phyloP scores from a whole-genome alignment of 176 grass and related monocot genomes.

The Bonia amplexicaulis region DNA sequence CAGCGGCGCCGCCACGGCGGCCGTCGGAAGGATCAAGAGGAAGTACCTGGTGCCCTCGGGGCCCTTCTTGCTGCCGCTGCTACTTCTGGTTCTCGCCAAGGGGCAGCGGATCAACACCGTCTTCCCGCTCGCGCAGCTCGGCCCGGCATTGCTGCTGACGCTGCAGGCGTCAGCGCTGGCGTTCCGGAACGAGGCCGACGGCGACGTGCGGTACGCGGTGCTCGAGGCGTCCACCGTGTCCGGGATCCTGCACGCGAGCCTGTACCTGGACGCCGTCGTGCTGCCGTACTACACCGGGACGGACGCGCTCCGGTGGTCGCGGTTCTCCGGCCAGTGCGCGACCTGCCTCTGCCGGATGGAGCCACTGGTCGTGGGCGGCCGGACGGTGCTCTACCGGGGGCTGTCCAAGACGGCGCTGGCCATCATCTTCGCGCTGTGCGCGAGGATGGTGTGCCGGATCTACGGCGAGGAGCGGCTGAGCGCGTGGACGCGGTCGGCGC shows the following conservation, averaged over 20 bases:
- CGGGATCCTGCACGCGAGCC: constrained; percentile 83
- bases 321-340: constrained; percentile 74
- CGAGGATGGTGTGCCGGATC: constrained; percentile 88
- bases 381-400: constrained; percentile 48
- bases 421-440: constrained; percentile 73
- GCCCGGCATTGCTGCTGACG: constrained; percentile 61
- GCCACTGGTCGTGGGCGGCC: constrained; percentile 62
- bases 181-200: constrained; percentile 57
- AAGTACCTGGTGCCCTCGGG: constrained; percentile 85
- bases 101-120: constrained; percentile 72
- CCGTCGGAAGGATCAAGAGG: constrained; percentile 34
- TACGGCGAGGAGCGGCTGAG: constrained; percentile 71
- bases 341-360: constrained; percentile 82
- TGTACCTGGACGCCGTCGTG: constrained; percentile 77
- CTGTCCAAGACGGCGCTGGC: constrained; percentile 82
- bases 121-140: constrained; percentile 70
- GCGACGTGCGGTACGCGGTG: constrained; percentile 53
- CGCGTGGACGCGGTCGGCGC: constrained; percentile 46
- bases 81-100: constrained; percentile 70
- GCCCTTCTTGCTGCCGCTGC: constrained; percentile 67
- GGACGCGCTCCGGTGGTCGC: constrained; percentile 68
- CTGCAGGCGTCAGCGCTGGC: constrained; percentile 65
- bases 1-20: not conserved
- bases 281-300: constrained; percentile 91
- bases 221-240: constrained; percentile 75